Evolutionary conservation across 2,329 filamentous ascomycete species (phyloP), one percentile per base, ranked within the genome.

Genomic region (Xylariales sp.): DNA sequence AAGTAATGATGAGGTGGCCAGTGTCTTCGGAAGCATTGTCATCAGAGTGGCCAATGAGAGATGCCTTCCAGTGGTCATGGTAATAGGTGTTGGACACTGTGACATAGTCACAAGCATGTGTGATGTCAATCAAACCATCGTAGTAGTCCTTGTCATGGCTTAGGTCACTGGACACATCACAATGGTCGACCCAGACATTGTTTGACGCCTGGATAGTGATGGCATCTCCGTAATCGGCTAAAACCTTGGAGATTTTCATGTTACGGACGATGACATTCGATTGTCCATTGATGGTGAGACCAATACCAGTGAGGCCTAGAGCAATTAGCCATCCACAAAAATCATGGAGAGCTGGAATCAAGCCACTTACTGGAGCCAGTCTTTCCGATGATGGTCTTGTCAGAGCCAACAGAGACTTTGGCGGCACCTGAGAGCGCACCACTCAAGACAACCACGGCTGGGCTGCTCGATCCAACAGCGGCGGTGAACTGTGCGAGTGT

Each of bases 151-250:
- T 85, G 65, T 70, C 77, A 54, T 76, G 66, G 49, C 70, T 63
- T 23, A 56, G 53, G 60, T 83, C 72, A 17, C 75, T 78, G 5
- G 72, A 78, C 16, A 85, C 67, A 46, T 85, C 81, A 55, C 70
- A 69, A 63, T 85, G 81, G 62, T 85, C 81, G 34, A 85, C 63
- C 81, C 81, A 85, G 51, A 79, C 66, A 46, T 81, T 80, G 40
- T 56, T 74, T 34, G 72, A 69, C 11, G 54, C 56, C 56, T 81
- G 72, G 42, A 82, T 74, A 45, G 69, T 72, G 47, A 83, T 72
- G 41, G 73, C 75, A 48, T 83, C 79, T 15, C 78, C 78, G 44
- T 73, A 68, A 18, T 59, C 55, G 8, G 78, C 78, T 12, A 67
- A 53, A 21, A 80, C 75, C 52, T 77, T 73, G 43, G 69, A 60